Percentiles rank a stretch among this genome's conserved stretches.
Conservation (phyloP, 2,329 filamentous ascomycete genomes). For the Verticillium longisporum region DNA sequence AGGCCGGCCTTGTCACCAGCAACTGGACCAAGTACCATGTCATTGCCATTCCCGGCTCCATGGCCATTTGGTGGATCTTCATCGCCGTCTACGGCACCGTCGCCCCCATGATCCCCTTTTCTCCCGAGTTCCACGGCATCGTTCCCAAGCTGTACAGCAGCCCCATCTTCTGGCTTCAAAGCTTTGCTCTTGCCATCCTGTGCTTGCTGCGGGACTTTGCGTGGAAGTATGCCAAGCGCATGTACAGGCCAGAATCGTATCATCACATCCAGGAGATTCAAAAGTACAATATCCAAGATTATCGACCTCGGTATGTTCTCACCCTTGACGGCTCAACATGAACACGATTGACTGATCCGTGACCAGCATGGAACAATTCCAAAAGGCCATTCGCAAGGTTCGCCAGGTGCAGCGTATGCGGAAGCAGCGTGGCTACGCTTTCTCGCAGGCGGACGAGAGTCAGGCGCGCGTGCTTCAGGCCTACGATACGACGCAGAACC, state of each 20-base stretch:
- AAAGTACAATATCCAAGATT: conserved; percentile 99
- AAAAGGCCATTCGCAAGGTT: conserved; percentile 98
- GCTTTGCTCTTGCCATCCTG: conserved; percentile 68
- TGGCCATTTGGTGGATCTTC: conserved; percentile 87
- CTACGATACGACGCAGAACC: conserved; percentile 90
- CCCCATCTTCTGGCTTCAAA: conserved; percentile 87
- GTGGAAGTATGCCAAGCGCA: conserved; percentile 94
- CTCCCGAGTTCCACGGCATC: conserved; percentile 77
- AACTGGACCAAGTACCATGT: conserved; percentile 99
- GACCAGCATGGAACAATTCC: conserved; percentile 94
- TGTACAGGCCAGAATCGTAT: conserved; percentile 91
- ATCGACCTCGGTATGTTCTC: conserved; percentile 71
- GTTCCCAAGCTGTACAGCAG: conserved; percentile 74
- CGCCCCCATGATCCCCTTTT: conserved; percentile 75
- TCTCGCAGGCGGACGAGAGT: conserved; percentile 94
- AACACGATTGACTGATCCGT: conserved; percentile 8
- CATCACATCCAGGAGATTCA: conserved; percentile 99
- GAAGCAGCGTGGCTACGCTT: conserved; percentile 97
- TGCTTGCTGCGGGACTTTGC: conserved; percentile 84
- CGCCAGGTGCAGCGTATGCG: conserved; percentile 98
- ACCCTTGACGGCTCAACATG: background rate
- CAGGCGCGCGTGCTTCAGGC: conserved; percentile 93
- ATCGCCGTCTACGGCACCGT: conserved; percentile 81
- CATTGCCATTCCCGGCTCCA: conserved; percentile 87
- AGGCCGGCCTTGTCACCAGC: conserved; percentile 89